Evolutionary conservation across 179 eudicot species (phyloP), one percentile per base, ranked within the genome.

Genomic region (Monotropa hypopitys): DNA sequence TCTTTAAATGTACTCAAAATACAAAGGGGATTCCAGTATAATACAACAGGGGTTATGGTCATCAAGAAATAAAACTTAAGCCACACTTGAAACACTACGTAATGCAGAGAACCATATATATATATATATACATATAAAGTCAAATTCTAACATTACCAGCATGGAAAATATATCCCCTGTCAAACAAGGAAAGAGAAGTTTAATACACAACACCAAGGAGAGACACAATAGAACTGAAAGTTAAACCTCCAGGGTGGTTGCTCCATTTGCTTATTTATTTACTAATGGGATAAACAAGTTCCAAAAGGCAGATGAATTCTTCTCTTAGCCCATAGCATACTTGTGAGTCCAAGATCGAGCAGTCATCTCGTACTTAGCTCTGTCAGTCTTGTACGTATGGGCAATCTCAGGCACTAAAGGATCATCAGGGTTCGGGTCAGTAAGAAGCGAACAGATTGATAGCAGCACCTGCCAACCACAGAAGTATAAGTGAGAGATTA

Each of bases 281-380:
- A 81, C 80, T 81, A 78, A 12, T 40, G 72, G 72, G 32, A 32
- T 76, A 43, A 18, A 50, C 1, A 0, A 13, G 53, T 18, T 61
- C 50, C 18, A 23, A 66, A 18, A n/a, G 35, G 42, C 51, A 15
- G 54, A 1, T 16, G n/a, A 43, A 54, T 38, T 38, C 69, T n/a
- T 30, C 69, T 43, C 69, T 82, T 77, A 82, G 10, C 80, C 77
- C 85, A 82, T 82, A 43, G 85, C 85, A 46, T 82, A 82, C 59
- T 83, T 83, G 80, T 83, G 85, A 73, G 85, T 83, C 85, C 85
- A 83, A 28, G 83, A 76, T 56, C 83, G 80, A 13, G 85, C 83
- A 56, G 85, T 83, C 32, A 77, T 83, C 78, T 83, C 85, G 9
- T 83, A 83, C 78, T 83, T 83, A 20, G 72, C 78, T 73, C 80